A percentile compares a stretch with the other conserved stretches of the same genome.
Evolutionary conservation across 2,329 filamentous ascomycete genomes (phyloP).

Genomic region (Balansia obtecta): DNA sequence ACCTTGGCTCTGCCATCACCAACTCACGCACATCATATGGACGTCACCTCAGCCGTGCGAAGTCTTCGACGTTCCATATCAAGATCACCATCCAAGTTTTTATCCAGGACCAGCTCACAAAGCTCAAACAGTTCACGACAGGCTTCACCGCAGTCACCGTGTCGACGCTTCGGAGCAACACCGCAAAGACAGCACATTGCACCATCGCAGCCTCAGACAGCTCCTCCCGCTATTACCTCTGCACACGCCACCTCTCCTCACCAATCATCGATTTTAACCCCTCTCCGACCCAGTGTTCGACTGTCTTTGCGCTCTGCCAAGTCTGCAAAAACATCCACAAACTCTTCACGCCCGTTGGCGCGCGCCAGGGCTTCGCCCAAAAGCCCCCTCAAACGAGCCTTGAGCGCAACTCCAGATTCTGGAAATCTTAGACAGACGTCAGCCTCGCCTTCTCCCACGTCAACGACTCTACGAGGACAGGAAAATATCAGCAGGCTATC

Average conservation of each 20-base stretch:
- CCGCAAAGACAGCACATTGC: conserved; percentile 22
- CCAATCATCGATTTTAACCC: conserved; percentile 44
- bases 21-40: conserved; percentile 68
- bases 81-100: conserved; percentile 84
- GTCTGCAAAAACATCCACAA: conserved; percentile 41
- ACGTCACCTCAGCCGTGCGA: conserved; percentile 69
- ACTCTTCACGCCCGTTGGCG: conserved; percentile 38
- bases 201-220: conserved; percentile 20
- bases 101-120: conserved; percentile 39
- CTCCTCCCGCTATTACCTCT: conserved; percentile 21
- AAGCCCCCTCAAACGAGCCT: conserved; percentile 68
- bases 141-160: conserved; percentile 38
- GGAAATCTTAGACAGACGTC: conserved; percentile 49
- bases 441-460: conserved; percentile 25
- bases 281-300: conserved; percentile 54
- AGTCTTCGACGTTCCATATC: conserved; percentile 80
- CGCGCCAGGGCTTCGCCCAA: conserved; percentile 61
- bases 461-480: conserved; percentile 27
- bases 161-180: conserved; percentile 28
- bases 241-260: conserved; percentile 18
- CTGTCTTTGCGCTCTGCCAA: conserved; percentile 53
- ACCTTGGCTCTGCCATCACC: conserved; percentile 81
- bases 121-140: conserved; percentile 34
- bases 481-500: conserved; percentile 25
- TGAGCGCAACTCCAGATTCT: conserved; percentile 57